Base-by-base conservation (phyloP, 306 rosid genomes). In the Vigna unguiculata region DNA sequence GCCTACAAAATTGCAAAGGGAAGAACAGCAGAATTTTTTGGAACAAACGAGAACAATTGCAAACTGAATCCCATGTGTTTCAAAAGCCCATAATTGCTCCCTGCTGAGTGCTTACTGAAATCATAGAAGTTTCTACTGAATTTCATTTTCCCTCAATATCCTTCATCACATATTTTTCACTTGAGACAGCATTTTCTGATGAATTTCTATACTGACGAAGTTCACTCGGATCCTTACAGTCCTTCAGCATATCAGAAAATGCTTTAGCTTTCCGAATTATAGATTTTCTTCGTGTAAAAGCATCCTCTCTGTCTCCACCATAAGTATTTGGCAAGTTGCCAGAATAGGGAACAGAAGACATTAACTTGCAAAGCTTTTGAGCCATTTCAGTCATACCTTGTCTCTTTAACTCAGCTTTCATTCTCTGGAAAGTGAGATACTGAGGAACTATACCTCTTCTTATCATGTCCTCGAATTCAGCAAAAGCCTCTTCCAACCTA, bases 291-390 rank as follows among this genome's bases (percentile, higher is more conserved):
- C 91, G 82, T 13, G 84, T 85, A 48, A 72, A 69, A 49, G 88
- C 80, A 25, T 64, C 71, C 64, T 87, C 88, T 72, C 64, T 79
- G 25, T 78, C 86, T 84, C 67, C 83, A 11, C n/a, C 80, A 74
- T 88, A 90, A 7, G 92, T 86, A 75, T 85, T 78, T 11, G 97
- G 97, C 86, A 92, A 81, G 52, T 82, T 88, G 36, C 73, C 67
- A 61, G 96, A 83, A 90, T 90, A 91, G 17, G 96, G 91, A 65
- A 95, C 88, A 20, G 88, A 87, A 55, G 92, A 92, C 97, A 95
- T 95, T 88, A 89, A 69, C 20, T 41, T 78, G 40, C 90, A 71
- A 60, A 92, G 85, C 46, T 86, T 90, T 65, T 28, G 73, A 2
- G 87, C 93, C 93, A 89, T 89, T 74, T 87, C 87, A 57, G 64